Base-by-base conservation (phyloP, 2,329 filamentous ascomycete species). In the Amauroascus verrucosus region DNA sequence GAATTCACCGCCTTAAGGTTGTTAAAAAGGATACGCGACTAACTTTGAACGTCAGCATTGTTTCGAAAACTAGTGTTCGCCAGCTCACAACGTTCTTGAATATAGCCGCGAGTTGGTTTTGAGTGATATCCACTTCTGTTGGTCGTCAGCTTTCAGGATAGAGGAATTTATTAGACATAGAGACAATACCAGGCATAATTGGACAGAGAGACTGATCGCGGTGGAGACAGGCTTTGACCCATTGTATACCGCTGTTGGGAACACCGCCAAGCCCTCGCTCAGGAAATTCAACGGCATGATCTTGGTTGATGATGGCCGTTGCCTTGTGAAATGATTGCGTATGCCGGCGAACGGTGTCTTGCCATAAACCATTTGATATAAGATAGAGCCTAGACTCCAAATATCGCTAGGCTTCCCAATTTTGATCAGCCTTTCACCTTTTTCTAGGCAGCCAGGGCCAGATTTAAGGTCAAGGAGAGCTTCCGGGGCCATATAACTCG, bases 401-500 rank as follows among this genome's bases (percentile, higher is more conserved):
- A 95, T 82, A 65, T 95, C 89, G 60, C 83, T 88, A 1, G 88
- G 85, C 64, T 95, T 95, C 57, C 89, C 89, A 7, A 95, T 76
- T 65, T 91, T 91, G 80, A 94, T 88, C 48, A 94, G 75, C 33
- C 41, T 51, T 14, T 51, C 48, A 14, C 14, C 33, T 67, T 86
- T 89, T 75, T 64, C 50, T 35, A 63, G 59, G 47, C 61, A 64
- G 59, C 24, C 77, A 55, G 68, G 66, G 44, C 71, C 61, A 57
- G 79, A 80, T 59, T 89, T 90, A 40, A 81, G 83, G 69, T 95
- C 88, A 67, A 89, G 81, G 38, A 95, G 78, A 2, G 84, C 87
- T 69, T 95, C 89, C 0, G 89, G 89, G 1, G 86, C 90, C 89
- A 95, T 95, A 74, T 94, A 95, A 69, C 90, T 95, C 8, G 89